Conservation (phyloP, 2,329 filamentous ascomycete species). For the Diaporthe ilicicola region DNA sequence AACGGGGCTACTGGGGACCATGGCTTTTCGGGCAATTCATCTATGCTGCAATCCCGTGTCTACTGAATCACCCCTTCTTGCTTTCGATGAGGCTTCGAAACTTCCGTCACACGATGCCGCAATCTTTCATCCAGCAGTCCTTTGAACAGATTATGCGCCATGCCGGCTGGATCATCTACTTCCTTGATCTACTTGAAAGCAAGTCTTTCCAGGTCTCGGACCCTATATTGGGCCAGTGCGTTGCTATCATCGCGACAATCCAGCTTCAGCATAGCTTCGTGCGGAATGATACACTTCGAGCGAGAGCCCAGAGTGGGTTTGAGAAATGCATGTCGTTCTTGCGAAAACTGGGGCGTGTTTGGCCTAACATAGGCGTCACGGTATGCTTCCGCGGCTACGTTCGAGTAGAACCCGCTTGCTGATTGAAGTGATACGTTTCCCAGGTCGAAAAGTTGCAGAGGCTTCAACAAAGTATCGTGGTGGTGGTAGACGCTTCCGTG, state of each 20-base stretch:
- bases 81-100: slow-evolving; percentile 61
- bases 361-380: slow-evolving; percentile 3
- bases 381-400: neutral
- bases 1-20: slow-evolving; percentile 61
- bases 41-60: slow-evolving; percentile 60
- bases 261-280: slow-evolving; percentile 6
- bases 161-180: slow-evolving; percentile 61
- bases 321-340: slow-evolving; percentile 1
- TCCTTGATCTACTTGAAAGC: slow-evolving; percentile 54
- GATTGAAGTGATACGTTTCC: rapidly evolving
- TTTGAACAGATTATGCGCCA: slow-evolving; percentile 60
- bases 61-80: slow-evolving; percentile 63
- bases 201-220: neutral
- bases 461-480: neutral
- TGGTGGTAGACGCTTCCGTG: neutral
- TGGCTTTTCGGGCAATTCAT: slow-evolving; percentile 62
- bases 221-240: neutral
- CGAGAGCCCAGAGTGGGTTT: neutral
- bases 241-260: neutral
- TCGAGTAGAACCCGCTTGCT: rapidly evolving
- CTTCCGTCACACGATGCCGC: slow-evolving; percentile 59
- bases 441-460: neutral
- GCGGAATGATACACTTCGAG: neutral
- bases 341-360: neutral
- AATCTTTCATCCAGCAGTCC: slow-evolving; percentile 63